These are phyloP conservation scores for Turnera subulata DNA, from an alignment of 345 rosid species.

Conservation along the genomic window DNA sequence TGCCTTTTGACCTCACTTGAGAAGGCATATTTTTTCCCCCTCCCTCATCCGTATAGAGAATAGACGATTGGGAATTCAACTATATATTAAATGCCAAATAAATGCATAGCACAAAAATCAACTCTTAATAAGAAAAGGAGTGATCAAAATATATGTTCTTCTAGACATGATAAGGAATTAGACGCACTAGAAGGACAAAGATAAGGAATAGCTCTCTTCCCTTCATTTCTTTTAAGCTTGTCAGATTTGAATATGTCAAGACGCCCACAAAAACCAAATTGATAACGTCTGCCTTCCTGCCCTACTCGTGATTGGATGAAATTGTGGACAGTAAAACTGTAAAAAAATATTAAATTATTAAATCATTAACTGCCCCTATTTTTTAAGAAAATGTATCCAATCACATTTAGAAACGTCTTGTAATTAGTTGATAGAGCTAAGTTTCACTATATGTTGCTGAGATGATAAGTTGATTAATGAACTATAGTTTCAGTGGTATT, in stretches of 20 bases:
- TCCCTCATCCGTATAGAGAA: not conserved
- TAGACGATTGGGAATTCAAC: not conserved
- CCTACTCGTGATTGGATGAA: not conserved
- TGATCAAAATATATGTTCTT: not conserved
- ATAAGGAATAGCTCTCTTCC: not conserved
- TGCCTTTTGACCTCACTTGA: constrained; percentile 13
- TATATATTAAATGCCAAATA: not conserved
- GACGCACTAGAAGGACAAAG: not conserved
- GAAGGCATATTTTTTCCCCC: not conserved
- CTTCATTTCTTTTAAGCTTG: not conserved
- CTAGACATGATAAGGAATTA: not conserved
- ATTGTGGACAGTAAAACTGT: not conserved
- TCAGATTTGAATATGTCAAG: not conserved
- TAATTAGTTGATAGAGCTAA: no score
- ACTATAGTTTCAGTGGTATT: no score
- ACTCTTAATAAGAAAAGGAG: not conserved
- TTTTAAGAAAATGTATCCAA: no score
- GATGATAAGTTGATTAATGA: no score
- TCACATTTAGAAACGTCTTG: no score
- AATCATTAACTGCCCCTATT: no score
- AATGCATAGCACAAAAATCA: not conserved
- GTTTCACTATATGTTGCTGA: no score
- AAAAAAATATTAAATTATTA: no score
- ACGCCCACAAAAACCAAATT: no score
- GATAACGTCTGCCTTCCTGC: no score